Evolutionary conservation across 2,329 filamentous ascomycete genomes (phyloP).

Genomic region (Cadophora malorum): DNA sequence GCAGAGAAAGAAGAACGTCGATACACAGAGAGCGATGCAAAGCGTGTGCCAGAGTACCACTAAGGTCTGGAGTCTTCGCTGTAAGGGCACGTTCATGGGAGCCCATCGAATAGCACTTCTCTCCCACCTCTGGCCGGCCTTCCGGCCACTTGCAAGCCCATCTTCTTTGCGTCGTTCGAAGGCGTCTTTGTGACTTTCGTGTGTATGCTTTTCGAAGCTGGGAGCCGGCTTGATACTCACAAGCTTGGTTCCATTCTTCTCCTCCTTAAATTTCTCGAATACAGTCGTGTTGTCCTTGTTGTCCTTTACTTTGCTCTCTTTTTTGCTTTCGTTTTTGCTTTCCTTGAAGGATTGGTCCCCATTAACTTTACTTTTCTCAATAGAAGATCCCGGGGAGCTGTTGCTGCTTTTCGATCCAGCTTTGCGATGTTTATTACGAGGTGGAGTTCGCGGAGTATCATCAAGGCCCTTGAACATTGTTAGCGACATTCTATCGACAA

Average conservation of each 20-base stretch:
- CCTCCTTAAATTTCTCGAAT: constrained; percentile 38
- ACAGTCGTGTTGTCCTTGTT: constrained; percentile 27
- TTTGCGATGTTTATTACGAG: constrained; percentile 40
- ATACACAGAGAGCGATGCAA: constrained; percentile 72
- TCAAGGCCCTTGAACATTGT: constrained; percentile 41
- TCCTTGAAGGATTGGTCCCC: constrained; percentile 8
- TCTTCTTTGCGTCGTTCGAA: constrained; percentile 36
- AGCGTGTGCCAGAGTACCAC: constrained; percentile 78
- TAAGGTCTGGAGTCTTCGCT: constrained; percentile 77
- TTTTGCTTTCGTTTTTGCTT: constrained; percentile 2
- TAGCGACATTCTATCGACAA: constrained; percentile 8
- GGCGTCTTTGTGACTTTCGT: constrained; percentile 26
- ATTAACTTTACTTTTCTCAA: constrained; percentile 25
- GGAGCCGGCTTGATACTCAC: constrained; percentile 38
- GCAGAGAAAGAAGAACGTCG: constrained; percentile 88
- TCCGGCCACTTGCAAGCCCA: constrained; percentile 41
- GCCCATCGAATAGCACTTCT: constrained; percentile 76
- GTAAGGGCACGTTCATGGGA: constrained; percentile 75
- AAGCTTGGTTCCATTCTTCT: constrained; percentile 38
- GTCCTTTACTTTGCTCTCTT: constrained; percentile 25
- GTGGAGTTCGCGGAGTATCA: constrained; percentile 39
- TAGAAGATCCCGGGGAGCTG: constrained; percentile 22
- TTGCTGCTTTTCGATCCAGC: constrained; percentile 37
- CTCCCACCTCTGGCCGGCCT: constrained; percentile 45
- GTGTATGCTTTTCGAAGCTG: constrained; percentile 33